Base-by-base conservation (phyloP, 768 basidiomycete genomes). In the Punctularia strigosozonata region DNA sequence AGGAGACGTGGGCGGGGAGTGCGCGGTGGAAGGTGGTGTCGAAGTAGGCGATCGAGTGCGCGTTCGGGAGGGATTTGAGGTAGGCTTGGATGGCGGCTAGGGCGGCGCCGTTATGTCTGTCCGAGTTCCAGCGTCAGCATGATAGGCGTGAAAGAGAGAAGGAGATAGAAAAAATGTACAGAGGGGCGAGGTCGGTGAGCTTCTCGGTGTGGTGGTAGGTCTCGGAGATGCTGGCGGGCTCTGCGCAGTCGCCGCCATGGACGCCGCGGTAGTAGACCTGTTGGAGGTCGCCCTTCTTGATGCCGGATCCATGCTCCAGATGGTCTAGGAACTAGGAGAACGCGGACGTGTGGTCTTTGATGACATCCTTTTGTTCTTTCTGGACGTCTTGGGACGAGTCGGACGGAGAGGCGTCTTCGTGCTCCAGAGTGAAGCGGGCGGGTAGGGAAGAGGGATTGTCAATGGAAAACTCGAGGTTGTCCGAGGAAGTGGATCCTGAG, bases 11-110 rank as follows among this genome's bases (percentile, higher is more conserved):
- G 4, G 59, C 48, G 0, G 87, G 86, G 13, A 97, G 71, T 6
- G 82, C 69, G 34, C 67, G 68, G 57, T 94, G 86, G 59, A 89
- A 89, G 4, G 84, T 69, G 0, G 88, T 86, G 57, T 95, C 90
- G 52, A 94, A 95, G 51, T 81, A 85, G 0, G 89, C 83, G 36
- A 92, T 69, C 0, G 83, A 84, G 22, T 65, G 68, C 15, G 89
- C 71, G 10, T 74, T 51, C 1, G 86, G 81, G 14, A 94, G 65
- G 1, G 62, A 61, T 4, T 68, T 53, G 14, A 83, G 65, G 47
- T 79, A 81, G 1, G 75, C 65, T 43, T 68, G 55, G 46, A 80
- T 77, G 25, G 78, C 73, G 0, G 73, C 57, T 18, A 79, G 63
- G 0, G 78, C 74, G 3, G 74, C 62, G 28, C 71, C 73, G 49